Evolutionary conservation across 164 flowering plant species (phyloP).

Genomic region (Kalanchoe fedtschenkoi): DNA sequence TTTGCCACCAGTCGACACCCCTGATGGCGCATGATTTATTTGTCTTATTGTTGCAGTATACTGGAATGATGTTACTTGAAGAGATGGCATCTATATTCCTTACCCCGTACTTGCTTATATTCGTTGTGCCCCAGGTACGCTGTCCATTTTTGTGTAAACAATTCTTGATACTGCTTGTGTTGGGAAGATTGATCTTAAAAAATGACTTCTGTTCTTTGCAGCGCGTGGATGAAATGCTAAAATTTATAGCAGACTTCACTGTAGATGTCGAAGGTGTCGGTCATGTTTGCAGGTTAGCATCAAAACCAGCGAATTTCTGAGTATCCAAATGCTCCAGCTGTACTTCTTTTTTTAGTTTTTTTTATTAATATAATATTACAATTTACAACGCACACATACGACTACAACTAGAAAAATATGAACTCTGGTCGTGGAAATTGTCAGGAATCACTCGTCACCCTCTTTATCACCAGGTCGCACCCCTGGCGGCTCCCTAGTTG

Average conservation of each 20-base stretch:
- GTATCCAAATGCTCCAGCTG: not conserved
- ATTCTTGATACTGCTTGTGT: not conserved
- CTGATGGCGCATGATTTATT: constrained; percentile 9
- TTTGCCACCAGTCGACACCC: too few relatives aligned
- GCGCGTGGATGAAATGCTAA: constrained; percentile 85
- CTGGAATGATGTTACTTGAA: constrained; percentile 91
- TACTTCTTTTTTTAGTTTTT: too few relatives aligned
- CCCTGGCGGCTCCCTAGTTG: too few relatives aligned
- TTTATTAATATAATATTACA: too few relatives aligned
- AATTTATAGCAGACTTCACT: constrained; percentile 82
- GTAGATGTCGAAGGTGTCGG: constrained; percentile 91
- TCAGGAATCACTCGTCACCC: too few relatives aligned
- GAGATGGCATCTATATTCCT: constrained; percentile 97
- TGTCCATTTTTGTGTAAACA: not conserved
- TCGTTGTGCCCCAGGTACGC: constrained; percentile 77
- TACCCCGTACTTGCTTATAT: constrained; percentile 80
- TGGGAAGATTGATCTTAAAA: not conserved
- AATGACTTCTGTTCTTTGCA: constrained; percentile 27
- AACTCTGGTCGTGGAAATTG: too few relatives aligned
- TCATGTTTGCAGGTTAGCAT: constrained; percentile 83
- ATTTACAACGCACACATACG: too few relatives aligned
- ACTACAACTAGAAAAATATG: too few relatives aligned
- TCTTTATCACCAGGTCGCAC: too few relatives aligned
- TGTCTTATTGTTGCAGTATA: constrained; percentile 49
- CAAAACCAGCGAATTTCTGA: not conserved